Evolutionary conservation across 1,284 basidiomycete species (phyloP).

Genomic region (Boletus holoroseus): DNA sequence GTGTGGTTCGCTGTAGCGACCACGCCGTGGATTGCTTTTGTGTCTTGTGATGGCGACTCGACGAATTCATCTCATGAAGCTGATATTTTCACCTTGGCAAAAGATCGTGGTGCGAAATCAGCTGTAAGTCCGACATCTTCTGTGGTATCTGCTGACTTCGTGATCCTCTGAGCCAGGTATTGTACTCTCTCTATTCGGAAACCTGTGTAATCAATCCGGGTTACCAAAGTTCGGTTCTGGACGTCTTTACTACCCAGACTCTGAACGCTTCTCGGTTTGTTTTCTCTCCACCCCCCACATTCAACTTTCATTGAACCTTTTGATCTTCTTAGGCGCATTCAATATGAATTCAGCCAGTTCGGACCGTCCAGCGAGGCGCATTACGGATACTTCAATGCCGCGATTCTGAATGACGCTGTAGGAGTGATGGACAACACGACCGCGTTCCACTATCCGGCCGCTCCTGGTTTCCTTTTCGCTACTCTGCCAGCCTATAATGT

Average conservation of each 20-base stretch:
- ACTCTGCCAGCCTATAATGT: conserved; percentile 65
- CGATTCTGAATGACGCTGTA: conserved; percentile 51
- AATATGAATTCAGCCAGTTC: conserved; percentile 56
- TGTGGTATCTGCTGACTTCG: not conserved
- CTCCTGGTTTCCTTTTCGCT: conserved; percentile 61
- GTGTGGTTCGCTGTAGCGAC: conserved; percentile 40
- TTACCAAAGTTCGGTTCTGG: conserved; percentile 74
- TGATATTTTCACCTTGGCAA: conserved; percentile 79
- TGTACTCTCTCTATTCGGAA: conserved; percentile 69
- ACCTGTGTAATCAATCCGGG: conserved; percentile 71
- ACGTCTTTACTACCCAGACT: conserved; percentile 69
- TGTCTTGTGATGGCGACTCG: conserved; percentile 74
- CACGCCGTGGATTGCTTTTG: conserved; percentile 86
- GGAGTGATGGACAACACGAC: conserved; percentile 49
- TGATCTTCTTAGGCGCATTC: conserved; percentile 58
- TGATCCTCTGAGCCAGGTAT: conserved; percentile 42
- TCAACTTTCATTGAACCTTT: conserved; percentile 18
- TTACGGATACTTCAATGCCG: conserved; percentile 55
- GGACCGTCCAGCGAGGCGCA: conserved; percentile 46
- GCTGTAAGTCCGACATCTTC: conserved; percentile 44
- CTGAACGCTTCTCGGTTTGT: conserved; percentile 38
- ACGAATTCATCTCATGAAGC: conserved; percentile 51
- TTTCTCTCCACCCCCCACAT: conserved; percentile 21
- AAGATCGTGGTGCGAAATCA: conserved; percentile 70
- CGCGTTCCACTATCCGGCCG: conserved; percentile 36